These are phyloP conservation scores for Digitaria exilis DNA, from an alignment of 202 grass and related monocot genomes.

Conservation along the genomic window DNA sequence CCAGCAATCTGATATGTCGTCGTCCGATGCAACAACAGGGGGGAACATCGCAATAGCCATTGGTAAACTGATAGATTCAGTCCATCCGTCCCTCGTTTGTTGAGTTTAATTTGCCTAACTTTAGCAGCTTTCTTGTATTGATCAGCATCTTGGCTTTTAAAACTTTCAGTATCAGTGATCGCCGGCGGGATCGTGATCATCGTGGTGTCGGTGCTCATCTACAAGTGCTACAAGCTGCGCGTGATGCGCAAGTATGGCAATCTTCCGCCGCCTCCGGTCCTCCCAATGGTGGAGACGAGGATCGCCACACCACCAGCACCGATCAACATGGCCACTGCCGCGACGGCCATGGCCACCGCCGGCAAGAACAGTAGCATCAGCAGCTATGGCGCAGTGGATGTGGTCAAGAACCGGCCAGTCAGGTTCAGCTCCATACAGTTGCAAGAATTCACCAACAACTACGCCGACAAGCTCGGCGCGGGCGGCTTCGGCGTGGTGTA, in stretches of 20 bases:
- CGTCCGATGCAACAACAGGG: background rate
- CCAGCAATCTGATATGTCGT: background rate
- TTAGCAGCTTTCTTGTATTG: background rate
- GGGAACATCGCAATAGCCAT: constrained; percentile 18
- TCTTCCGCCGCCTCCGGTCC: background rate
- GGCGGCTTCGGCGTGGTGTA: constrained; percentile 52
- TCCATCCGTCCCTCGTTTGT: background rate
- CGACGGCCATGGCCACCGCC: background rate
- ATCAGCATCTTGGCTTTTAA: background rate
- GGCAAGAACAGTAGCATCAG: background rate
- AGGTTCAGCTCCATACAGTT: constrained; percentile 37
- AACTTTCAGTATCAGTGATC: constrained; percentile 30
- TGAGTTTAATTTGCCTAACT: background rate
- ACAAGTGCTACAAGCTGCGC: constrained; percentile 37
- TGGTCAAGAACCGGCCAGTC: constrained; percentile 33
- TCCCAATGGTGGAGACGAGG: background rate
- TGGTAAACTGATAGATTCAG: background rate
- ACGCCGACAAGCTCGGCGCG: constrained; percentile 31
- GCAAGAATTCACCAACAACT: constrained; percentile 28
- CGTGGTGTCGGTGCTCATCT: constrained; percentile 23
- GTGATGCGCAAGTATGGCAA: background rate
- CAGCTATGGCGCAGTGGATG: background rate
- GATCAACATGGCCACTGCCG: background rate
- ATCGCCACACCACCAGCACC: too few relatives aligned
- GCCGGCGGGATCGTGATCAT: background rate